These are phyloP conservation scores for Podospora fimiseda DNA, from an alignment of 495 filamentous ascomycete species.

Conservation along the genomic window DNA sequence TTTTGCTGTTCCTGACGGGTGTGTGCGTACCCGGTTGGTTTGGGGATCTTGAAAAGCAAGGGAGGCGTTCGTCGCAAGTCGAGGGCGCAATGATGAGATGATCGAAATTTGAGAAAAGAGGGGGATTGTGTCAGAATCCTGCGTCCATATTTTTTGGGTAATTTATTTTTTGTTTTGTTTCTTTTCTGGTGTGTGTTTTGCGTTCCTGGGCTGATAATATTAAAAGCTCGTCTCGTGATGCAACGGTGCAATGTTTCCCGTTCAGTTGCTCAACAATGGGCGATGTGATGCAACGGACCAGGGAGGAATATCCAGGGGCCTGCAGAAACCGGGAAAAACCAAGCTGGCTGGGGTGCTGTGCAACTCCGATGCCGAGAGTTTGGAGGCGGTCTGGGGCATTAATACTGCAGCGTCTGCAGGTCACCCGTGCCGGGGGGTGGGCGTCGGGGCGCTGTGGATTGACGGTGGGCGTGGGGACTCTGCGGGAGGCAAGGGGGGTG, in stretches of 20 bases:
- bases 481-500: conserved; percentile 9
- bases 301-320: conserved; percentile 6
- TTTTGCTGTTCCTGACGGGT: neutral
- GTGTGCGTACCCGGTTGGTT: neutral
- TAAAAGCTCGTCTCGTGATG: neutral
- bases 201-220: neutral
- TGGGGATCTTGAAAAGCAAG: conserved; percentile 1
- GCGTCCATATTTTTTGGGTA: neutral
- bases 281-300: neutral
- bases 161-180: too few species aligned
- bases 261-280: conserved; percentile 1
- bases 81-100: neutral
- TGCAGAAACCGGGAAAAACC: conserved; percentile 13
- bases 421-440: conserved; percentile 13
- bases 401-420: conserved; percentile 14
- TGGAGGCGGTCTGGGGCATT: conserved; percentile 22
- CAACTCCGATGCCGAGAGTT: conserved; percentile 18
- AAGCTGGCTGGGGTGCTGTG: conserved; percentile 14
- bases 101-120: too few species aligned
- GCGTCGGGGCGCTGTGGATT: conserved; percentile 6
- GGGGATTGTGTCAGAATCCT: neutral
- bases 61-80: conserved; percentile 7
- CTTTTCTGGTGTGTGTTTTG: neutral
- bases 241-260: neutral
- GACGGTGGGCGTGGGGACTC: conserved; percentile 15